Base-by-base conservation (phyloP, 1,284 basidiomycete species). In the Xerocomus amazonicus region DNA sequence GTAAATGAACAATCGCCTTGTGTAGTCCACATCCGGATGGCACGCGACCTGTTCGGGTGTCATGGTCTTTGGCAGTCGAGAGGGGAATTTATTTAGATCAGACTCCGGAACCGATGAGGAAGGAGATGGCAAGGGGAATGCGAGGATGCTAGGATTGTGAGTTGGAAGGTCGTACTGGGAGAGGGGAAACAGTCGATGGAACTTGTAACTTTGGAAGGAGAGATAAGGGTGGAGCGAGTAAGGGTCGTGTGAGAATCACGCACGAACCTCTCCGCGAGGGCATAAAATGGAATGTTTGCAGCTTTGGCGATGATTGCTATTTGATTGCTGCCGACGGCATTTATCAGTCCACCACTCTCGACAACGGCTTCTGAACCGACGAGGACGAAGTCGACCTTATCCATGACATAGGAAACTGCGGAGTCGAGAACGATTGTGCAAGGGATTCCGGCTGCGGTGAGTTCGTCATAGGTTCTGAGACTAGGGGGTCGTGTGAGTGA, bases 361-460 rank as follows among this genome's bases (percentile, higher is more conserved):
- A 96, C 93, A 13, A 99, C 95, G 6, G 95, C 96, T 73, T 99
- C 96, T 23, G 93, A 94, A 9, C 96, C 96, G 23, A 98, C 92
- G 36, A 99, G 81, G 41, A 96, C 91, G 62, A 97, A 86, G 69
- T 99, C 93, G 14, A 93, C 87, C 59, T 91, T 88, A 59, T 96
- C 91, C 88, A 99, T 97, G 55, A 93, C 84, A 73, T 97, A 99
- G 17, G 92, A 93, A 5, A 98, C 94, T 1, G 96, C 95, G 9
- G 92, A 92, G 71, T 99, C 97, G 49, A 99, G 80, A 9, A 99
- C 87, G 49, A 99, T 87, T 1, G 92, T 93, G 70, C 92, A 95
- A 5, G 95, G 94, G 54, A 99, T 92, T 3, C 94, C 94, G 14
- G 85, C 87, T 28, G 84, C 83, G 9, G 84, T 87, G 41, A 97